Evolutionary conservation across 106 monocot species (phyloP), one percentile per base, ranked within the genome.

Genomic region (Acorus gramineus): DNA sequence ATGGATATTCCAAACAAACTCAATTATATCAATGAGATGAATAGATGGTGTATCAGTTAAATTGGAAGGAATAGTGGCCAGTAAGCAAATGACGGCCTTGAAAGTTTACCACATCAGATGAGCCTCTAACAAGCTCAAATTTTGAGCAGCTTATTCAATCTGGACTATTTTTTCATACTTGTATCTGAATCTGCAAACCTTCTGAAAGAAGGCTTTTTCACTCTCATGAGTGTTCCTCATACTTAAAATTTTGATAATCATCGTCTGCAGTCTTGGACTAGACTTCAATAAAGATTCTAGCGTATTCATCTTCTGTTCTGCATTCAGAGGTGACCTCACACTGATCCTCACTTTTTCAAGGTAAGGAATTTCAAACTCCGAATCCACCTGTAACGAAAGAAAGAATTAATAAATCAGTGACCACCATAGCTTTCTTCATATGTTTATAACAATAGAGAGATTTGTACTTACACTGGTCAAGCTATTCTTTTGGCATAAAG

Each of bases 191-290:
- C 65, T 83, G 77, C 80, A 85, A 49, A 98, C 79, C 55, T 99
- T 84, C 54, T 84, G 78, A 58, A 92, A 99, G 76, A 99, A 99
- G 56, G 83, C 92, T 65, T 92, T 92, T 57, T 85, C 88, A 46
- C 66, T 69, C 2, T 92, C 92, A 77, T 85, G 72, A 69, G 79
- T 79, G 11, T 81, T 92, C 28, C 28, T 28, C 92, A 92, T 98
- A 74, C 81, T 81, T 2, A 84, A 82, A 47, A 98, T 75, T 70
- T 89, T 79, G 44, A 99, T 86, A n/a, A 81, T 64, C 88, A 99
- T 77, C 66, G 58, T 85, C 10, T 49, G 49, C 57, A 92, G 67
- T 48, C 73, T 86, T 14, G 42, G 59, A 50, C 85, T 76, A 62
- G 75, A 77, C 51, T 73, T 79, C 49, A 92, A 66, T 66, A 92